Base-by-base conservation (phyloP, 176 grass and related monocot genomes). In the Aechmea fasciata region DNA sequence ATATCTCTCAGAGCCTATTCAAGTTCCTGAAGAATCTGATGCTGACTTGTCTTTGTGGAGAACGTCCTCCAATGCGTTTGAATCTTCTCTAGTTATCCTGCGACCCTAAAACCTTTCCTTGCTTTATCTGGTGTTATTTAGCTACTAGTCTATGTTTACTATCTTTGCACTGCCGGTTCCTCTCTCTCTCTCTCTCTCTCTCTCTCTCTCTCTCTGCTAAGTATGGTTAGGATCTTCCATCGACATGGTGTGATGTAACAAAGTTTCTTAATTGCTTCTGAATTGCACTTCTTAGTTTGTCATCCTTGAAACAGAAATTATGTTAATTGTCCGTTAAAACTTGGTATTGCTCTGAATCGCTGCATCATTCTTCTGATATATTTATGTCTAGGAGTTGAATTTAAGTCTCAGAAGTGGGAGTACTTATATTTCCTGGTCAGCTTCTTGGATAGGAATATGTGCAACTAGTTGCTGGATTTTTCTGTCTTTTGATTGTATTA, bases 21-120 rank as follows among this genome's bases (percentile, higher is more conserved):
- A 57, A 65, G 67, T 81, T 78, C 71, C 53, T 14, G 11, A 61
- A 79, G 50, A 80, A 66, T 69, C 81, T 77, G 64, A 20, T 80
- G 69, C 67, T 78, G 73, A 52, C 55, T 61, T 61, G 55, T 61
- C 55, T 69, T 82, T 65, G 11, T 18, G 41, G 67, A n/a, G 23
- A 7, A 9, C 80, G 53, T 77, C 48, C 57, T 64, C 54, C 49
- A n/a, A 10, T 71, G 64, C 52, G 33, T 57, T 28, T 53, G 23
- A 41, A 41, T 55, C 50, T 17, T 17, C 10, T 69, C 73, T 57
- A 26, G 72, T 61, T n/a, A 49, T 50, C 74, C 74, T 69, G 64
- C 80, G 33, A 77, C 71, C 71, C 78, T 82, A 75, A 72, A 78
- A 29, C 11, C 20, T 49, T 69, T 64, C 77, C 57, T 69, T 48